Conservation (phyloP, 495 filamentous ascomycete genomes). For the Neurospora sp. region DNA sequence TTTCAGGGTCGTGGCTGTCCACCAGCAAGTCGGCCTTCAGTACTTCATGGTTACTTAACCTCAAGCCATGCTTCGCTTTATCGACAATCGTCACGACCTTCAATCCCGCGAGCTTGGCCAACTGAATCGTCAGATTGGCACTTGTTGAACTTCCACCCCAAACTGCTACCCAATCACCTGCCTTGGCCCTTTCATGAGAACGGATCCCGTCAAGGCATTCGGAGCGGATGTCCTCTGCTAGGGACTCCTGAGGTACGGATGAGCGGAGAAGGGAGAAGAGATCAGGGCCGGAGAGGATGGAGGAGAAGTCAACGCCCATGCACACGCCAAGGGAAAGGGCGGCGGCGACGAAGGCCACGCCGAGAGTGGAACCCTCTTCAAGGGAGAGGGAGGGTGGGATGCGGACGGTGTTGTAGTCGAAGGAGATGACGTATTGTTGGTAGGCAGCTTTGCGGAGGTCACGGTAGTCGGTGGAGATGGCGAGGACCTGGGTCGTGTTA, state of each 20-base stretch:
- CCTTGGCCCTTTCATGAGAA: constrained; percentile 31
- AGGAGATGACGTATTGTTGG: constrained; percentile 57
- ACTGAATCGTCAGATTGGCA: constrained; percentile 47
- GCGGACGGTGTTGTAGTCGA: constrained; percentile 51
- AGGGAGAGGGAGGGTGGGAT: constrained; percentile 38
- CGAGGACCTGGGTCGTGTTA: constrained; percentile 30
- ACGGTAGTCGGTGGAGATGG: constrained; percentile 60
- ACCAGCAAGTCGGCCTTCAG: constrained; percentile 43
- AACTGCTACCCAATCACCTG: constrained; percentile 56
- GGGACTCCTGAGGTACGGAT: constrained; percentile 19
- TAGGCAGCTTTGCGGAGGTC: constrained; percentile 59
- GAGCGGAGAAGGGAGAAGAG: constrained; percentile 33
- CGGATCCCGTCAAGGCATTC: constrained; percentile 42
- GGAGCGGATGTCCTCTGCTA: constrained; percentile 42
- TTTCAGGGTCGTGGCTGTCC: constrained; percentile 47
- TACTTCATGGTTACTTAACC: constrained; percentile 40
- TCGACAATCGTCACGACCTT: constrained; percentile 50
- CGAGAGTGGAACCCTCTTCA: constrained; percentile 47
- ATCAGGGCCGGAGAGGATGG: constrained; percentile 40
- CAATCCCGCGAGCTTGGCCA: constrained; percentile 50
- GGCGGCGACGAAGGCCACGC: constrained; percentile 55
- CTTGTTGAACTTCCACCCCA: constrained; percentile 61
- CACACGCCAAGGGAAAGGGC: constrained; percentile 49
- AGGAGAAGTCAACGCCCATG: constrained; percentile 49
- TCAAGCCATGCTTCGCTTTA: constrained; percentile 48